A percentile compares a stretch with the other conserved stretches of the same genome.
phyloP scores from a whole-genome alignment of 768 basidiomycete species.

The Tylopilus felleus region DNA sequence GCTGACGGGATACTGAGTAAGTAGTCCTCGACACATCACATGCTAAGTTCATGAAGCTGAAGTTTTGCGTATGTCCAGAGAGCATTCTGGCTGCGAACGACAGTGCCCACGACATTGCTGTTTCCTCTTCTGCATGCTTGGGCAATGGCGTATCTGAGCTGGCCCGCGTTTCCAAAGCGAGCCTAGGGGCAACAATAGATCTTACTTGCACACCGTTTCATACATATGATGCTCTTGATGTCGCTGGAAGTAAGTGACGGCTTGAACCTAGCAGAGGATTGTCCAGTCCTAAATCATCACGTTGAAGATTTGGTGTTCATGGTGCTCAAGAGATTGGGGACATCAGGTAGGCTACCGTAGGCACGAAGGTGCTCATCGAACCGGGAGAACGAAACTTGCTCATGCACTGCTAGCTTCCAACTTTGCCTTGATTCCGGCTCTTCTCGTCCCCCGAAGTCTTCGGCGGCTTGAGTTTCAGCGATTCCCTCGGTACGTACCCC shows the following conservation, averaged over 20 bases:
- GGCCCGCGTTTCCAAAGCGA: slow-evolving; percentile 54
- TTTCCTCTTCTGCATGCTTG: slow-evolving; percentile 53
- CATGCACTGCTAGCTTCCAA: slow-evolving; percentile 58
- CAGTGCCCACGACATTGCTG: slow-evolving; percentile 40
- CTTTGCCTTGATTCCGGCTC: slow-evolving; percentile 47
- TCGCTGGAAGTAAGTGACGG: slow-evolving; percentile 45
- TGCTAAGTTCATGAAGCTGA: not conserved
- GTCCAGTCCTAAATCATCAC: not conserved
- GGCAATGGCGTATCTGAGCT: slow-evolving; percentile 57
- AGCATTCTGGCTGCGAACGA: slow-evolving; percentile 58
- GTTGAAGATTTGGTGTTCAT: not conserved
- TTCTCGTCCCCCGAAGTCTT: slow-evolving; percentile 40
- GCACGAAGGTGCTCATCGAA: slow-evolving; percentile 51
- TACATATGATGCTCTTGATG: slow-evolving; percentile 46
- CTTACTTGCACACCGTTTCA: slow-evolving; percentile 45
- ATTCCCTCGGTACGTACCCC: slow-evolving; percentile 32
- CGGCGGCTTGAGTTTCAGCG: slow-evolving; percentile 47
- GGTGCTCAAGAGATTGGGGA: slow-evolving; percentile 42
- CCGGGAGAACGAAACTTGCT: slow-evolving; percentile 52
- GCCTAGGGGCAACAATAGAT: slow-evolving; percentile 59
- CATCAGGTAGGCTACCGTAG: slow-evolving; percentile 42
- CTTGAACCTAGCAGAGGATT: slow-evolving; percentile 30
- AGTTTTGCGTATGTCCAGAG: slow-evolving; percentile 37
- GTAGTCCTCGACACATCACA: not conserved
- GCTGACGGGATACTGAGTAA: slow-evolving; percentile 65